Evolutionary conservation across 441 rosid species (phyloP), one percentile per base, ranked within the genome.

Genomic region (Corymbia calophylla): DNA sequence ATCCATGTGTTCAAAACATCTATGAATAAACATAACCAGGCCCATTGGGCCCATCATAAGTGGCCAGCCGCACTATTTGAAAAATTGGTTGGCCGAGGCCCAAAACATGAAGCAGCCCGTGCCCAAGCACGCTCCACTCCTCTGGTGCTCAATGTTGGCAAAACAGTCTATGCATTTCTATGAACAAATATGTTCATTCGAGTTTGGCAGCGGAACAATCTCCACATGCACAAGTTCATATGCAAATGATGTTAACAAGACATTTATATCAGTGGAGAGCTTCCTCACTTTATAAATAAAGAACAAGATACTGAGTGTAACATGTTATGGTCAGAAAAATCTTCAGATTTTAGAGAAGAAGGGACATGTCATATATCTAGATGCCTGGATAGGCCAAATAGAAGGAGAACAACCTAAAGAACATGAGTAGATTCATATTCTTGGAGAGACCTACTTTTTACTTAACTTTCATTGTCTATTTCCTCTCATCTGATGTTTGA

Each of bases 371-470:
- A 56, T 9, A 9, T 0, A 0, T 23, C 4, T 21, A 1, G 13
- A 56, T 56, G 0, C 0, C 0, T 0, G 0, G 4, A 56, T 56
- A 29, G 0, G 9, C 2, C 0, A 6, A 23, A 56, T 4, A 23
- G 2, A 9, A 56, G 9, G 3, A 0, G 0, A 56, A 29, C 62
- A 56, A 56, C 6, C 23, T 23, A 23, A 29, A 56, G 62, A 4
- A 29, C 29, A 56, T 56, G 62, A 56, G 0, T 56, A 21, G 6
- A 39, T 39, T 39, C 44, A 39, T 39, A 39, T 39, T 39, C 44
- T 39, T 39, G 44, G 44, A 39, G 44, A 39, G 44, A 39, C 44
- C 44, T 39, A 39, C 44, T 39, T 5, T 39, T 39, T 39, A 39
- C 44, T 39, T 39, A 56, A 56, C 62, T 56, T 56, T 4, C 12